A percentile compares a stretch with the other conserved stretches of the same genome.
These are phyloP conservation scores for Ambrosia trifida DNA, from an alignment of 129 eudicot species.

Conservation along the genomic window DNA sequence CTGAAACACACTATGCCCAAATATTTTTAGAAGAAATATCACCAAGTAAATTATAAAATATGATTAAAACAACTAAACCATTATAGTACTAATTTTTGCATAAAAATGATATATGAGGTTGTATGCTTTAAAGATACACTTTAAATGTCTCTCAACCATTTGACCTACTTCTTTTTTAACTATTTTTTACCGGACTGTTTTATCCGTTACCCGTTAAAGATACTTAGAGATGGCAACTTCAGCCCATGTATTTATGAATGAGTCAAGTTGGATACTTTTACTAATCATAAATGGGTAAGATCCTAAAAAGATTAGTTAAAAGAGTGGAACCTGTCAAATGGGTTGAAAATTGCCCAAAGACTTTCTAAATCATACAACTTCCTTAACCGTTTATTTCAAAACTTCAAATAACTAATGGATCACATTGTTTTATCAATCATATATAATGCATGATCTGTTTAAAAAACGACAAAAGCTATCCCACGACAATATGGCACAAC, in stretches of 20 bases:
- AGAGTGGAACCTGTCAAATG: no score
- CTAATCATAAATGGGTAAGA: background rate
- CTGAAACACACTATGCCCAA: background rate
- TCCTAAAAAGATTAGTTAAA: background rate
- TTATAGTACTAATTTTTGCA: background rate
- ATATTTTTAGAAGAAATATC: background rate
- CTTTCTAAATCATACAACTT: background rate
- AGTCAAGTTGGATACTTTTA: background rate
- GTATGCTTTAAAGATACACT: conserved; percentile 1
- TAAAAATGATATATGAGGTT: background rate
- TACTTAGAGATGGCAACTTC: background rate
- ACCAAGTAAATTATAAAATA: background rate
- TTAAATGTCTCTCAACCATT: background rate
- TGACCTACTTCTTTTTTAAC: background rate
- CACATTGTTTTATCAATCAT: background rate
- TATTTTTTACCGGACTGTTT: no score
- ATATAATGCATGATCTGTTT: background rate
- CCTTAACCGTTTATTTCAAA: background rate
- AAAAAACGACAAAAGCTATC: background rate
- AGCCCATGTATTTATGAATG: background rate
- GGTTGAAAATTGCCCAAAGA: background rate
- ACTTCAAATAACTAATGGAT: background rate
- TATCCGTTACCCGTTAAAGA: conserved; percentile 1
- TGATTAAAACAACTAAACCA: background rate
- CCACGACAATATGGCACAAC: background rate